These are phyloP conservation scores for Colletotrichum sidae DNA, from an alignment of 2,329 filamentous ascomycete genomes.

Conservation along the genomic window DNA sequence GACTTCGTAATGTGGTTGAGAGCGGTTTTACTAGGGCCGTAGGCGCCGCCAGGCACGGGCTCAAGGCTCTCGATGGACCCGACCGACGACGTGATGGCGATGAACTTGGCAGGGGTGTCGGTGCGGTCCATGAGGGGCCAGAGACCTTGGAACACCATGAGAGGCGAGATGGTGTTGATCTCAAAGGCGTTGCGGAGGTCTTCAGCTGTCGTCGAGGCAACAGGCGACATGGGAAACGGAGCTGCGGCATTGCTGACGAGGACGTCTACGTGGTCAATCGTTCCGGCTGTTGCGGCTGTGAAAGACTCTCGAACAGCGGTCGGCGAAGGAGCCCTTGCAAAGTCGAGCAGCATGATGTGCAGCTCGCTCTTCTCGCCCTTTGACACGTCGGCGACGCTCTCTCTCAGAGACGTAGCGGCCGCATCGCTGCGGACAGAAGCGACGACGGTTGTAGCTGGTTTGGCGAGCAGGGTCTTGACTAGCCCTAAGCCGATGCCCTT, in stretches of 20 bases:
- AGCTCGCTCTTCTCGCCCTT: slow-evolving; percentile 46
- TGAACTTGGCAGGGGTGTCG: slow-evolving; percentile 45
- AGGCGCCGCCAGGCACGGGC: slow-evolving; percentile 47
- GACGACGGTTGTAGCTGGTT: slow-evolving; percentile 64
- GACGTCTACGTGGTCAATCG: slow-evolving; percentile 57
- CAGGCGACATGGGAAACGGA: slow-evolving; percentile 43
- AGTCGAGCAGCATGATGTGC: slow-evolving; percentile 52
- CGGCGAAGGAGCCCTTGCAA: slow-evolving; percentile 43
- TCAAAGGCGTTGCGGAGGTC: slow-evolving; percentile 54
- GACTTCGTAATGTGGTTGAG: slow-evolving; percentile 48
- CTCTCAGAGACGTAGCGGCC: slow-evolving; percentile 35
- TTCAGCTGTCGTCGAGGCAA: slow-evolving; percentile 43
- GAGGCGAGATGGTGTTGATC: slow-evolving; percentile 56
- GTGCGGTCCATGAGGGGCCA: slow-evolving; percentile 50
- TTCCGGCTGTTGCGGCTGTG: slow-evolving; percentile 42
- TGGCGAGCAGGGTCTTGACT: slow-evolving; percentile 52
- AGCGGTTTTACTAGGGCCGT: slow-evolving; percentile 50
- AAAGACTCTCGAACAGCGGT: slow-evolving; percentile 40
- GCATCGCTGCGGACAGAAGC: slow-evolving; percentile 49
- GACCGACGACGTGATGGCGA: slow-evolving; percentile 50
- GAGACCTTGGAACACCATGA: slow-evolving; percentile 50
- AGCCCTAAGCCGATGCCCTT: slow-evolving; percentile 54
- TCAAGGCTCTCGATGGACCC: slow-evolving; percentile 49
- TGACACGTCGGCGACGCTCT: slow-evolving; percentile 39
- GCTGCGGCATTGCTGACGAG: slow-evolving; percentile 65